Base-by-base conservation (phyloP, 1,139 yeast species). In the Pichia sp. region DNA sequence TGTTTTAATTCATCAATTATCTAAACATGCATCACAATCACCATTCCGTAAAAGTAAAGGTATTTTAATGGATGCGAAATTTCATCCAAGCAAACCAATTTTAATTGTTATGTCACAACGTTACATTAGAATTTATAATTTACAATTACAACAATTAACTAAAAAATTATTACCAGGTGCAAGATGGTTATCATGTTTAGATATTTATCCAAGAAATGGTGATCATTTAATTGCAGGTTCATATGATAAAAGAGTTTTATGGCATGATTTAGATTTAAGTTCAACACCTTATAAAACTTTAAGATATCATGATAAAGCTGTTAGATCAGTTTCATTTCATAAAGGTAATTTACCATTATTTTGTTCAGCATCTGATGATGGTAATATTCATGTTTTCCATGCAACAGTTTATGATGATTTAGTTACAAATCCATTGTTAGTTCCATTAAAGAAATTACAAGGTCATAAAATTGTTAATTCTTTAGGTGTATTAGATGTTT, bases 281-380 rank as follows among this genome's bases (percentile, higher is more conserved):
- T 69, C 77, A 42, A 85, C 94, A 40, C 99, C 99, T 28, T 93
- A 89, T 69, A 91, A 93, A 70, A 91, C 96, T 0, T 70, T 91
- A 56, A 74, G 98, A 61, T 91, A 89, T 63, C 98, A 91, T 62
- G 89, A 85, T 42, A 84, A 83, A 64, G 98, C 98, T 3, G 96
- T 91, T 28, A 78, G 98, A 59, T 72, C 83, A 39, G 89, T 86
- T 43, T 72, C 77, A 41, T 91, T 82, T 77, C 99, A 91, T 67
- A 84, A 82, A 58, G 80, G 80, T 32, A 74, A 74, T 25, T 69
- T 89, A 51, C 98, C 99, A 38, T 69, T 91, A 49, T 91, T 93
- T 67, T 88, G 96, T 50, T 83, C 95, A 26, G 95, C 95, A n/a
- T 80, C 95, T 23, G 99, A 91, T 62, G 99, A 91, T 64, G 97